These are phyloP conservation scores for Saccharomyces jurei DNA, from an alignment of 805 yeast genomes.

Conservation along the genomic window DNA sequence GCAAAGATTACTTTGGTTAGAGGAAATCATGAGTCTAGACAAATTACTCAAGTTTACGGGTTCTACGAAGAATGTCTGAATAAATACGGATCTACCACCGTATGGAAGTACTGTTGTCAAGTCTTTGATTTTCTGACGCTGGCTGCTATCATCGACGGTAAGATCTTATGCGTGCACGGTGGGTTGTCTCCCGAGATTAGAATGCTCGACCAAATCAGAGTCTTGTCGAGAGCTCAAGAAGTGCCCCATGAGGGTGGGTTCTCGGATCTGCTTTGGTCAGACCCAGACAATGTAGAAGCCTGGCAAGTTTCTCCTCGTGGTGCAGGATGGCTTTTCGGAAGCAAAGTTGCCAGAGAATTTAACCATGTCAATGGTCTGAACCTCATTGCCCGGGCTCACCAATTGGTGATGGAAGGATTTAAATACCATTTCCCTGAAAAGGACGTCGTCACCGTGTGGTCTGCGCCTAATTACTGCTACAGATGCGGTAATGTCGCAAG, in stretches of 20 bases:
- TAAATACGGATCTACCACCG: constrained; percentile 89
- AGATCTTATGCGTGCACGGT: constrained; percentile 91
- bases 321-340: constrained; percentile 97
- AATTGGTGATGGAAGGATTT: constrained; percentile 97
- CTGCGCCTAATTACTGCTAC: constrained; percentile 95
- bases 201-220: constrained; percentile 94
- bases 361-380: constrained; percentile 87
- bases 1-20: constrained; percentile 80
- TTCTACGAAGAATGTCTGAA: constrained; percentile 92
- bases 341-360: constrained; percentile 89
- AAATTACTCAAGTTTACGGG: constrained; percentile 97
- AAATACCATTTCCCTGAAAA: constrained; percentile 92
- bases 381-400: constrained; percentile 93
- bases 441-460: constrained; percentile 96
- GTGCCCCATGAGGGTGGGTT: constrained; percentile 99
- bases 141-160: constrained; percentile 94
- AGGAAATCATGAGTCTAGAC: constrained; percentile 97
- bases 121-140: constrained; percentile 89
- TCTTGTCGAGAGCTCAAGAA: constrained; percentile 90
- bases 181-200: constrained; percentile 95
- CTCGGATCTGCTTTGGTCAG: constrained; percentile 96
- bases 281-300: constrained; percentile 94
- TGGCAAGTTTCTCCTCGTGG: constrained; percentile 99
- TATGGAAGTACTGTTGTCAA: constrained; percentile 94
- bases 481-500: constrained; percentile 97